Percentiles rank a stretch among this genome's conserved stretches.
phyloP scores from a whole-genome alignment of 1,284 basidiomycete species.

The Lentinula novae-zelandiae region DNA sequence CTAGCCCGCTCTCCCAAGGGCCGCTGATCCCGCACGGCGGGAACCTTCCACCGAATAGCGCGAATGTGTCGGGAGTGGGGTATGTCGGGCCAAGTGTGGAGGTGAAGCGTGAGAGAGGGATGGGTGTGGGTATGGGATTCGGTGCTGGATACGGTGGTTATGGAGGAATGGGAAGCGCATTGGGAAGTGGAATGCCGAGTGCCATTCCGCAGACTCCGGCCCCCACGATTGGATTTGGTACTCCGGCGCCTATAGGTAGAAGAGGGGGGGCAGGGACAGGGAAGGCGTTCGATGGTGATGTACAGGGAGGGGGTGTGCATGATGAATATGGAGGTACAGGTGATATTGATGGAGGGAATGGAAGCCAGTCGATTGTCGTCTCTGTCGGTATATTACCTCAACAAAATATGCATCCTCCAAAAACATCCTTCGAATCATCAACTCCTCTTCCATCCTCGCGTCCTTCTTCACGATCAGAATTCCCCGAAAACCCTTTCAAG shows the following conservation, averaged over 20 bases:
- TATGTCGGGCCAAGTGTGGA: slow-evolving; percentile 59
- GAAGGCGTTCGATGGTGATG: background rate
- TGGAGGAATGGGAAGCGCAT: background rate
- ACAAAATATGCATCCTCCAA: slow-evolving; percentile 14
- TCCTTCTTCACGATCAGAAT: slow-evolving; percentile 18
- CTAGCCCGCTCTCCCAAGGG: slow-evolving; percentile 51
- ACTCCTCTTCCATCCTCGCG: slow-evolving; percentile 1
- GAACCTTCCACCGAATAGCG: slow-evolving; percentile 41
- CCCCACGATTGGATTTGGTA: slow-evolving; percentile 33
- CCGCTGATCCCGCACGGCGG: slow-evolving; percentile 45
- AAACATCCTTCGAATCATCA: slow-evolving; percentile 5
- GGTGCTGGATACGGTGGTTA: background rate
- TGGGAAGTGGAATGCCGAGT: background rate
- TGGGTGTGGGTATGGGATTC: slow-evolving; percentile 10
- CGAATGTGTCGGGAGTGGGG: background rate
- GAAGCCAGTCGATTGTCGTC: slow-evolving; percentile 60
- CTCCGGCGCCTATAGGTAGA: background rate
- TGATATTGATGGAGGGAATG: slow-evolving; percentile 25
- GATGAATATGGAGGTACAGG: background rate
- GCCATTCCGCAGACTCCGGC: slow-evolving; percentile 51
- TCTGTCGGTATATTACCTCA: slow-evolving; percentile 63
- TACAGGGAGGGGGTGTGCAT: background rate
- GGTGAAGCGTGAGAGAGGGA: slow-evolving; percentile 52
- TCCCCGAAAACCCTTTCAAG: background rate
- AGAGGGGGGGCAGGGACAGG: slow-evolving; percentile 8